phyloP scores from a whole-genome alignment of 495 filamentous ascomycete genomes.

The Penicillium pancosmium region DNA sequence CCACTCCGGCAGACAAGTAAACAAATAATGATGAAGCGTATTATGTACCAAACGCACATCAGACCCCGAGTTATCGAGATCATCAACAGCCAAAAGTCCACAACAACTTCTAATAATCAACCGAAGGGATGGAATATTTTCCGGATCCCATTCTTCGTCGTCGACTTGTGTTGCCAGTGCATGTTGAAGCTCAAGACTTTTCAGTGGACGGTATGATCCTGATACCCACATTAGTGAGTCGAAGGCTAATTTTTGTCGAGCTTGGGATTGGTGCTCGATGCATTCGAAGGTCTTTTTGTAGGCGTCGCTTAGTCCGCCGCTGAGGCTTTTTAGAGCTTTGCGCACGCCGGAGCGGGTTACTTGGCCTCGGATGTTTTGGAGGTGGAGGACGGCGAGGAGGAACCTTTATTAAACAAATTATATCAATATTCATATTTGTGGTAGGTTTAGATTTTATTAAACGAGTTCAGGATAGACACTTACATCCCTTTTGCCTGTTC shows the following conservation, averaged over 20 bases:
- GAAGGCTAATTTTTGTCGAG: background rate
- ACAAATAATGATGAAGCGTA: background rate
- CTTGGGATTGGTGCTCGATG: background rate
- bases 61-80: background rate
- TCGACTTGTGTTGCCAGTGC: background rate
- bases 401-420: background rate
- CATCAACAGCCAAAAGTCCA: background rate
- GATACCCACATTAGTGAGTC: constrained; percentile 1
- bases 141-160: background rate
- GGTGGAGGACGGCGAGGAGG: constrained; percentile 3
- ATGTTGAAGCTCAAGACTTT: background rate
- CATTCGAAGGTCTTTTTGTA: constrained; percentile 2
- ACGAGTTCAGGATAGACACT: background rate
- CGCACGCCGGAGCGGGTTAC: constrained; percentile 1
- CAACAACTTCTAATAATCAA: background rate
- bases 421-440: background rate
- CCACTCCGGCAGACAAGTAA: background rate
- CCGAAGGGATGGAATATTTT: background rate
- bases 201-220: background rate
- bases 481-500: constrained; percentile 2
- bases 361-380: constrained; percentile 1
- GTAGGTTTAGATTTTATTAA: background rate
- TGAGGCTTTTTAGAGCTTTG: background rate
- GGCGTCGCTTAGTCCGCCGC: background rate
- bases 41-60: background rate